Base-by-base conservation (phyloP, 148 eudicot species). In the Polygonum aviculare region DNA sequence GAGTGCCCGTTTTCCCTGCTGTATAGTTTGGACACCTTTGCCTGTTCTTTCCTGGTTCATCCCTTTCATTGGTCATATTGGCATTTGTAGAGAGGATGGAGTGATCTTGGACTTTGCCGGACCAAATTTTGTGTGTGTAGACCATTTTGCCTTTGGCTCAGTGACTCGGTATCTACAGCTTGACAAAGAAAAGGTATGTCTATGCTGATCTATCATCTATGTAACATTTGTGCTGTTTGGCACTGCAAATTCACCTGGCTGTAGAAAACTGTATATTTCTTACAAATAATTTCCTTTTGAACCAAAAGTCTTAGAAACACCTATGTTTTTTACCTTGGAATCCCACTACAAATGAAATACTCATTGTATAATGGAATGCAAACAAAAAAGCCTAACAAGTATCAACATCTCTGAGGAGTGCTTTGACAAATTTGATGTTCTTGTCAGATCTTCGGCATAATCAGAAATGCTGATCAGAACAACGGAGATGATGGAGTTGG, bases 81-180 rank as follows among this genome's bases (percentile, higher is more conserved):
- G 98, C 75, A 90, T 95, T 63, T 89, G 97, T 84, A 88, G 98
- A 85, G 96, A 95, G 82, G 96, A 95, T 82, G 98, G 98, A 22
- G 92, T 90, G 16, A 92, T 95, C 63, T 78, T 92, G 80, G 98
- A 95, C 81, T 95, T 95, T 85, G 97, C 97, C 6, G 98, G 98
- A 76, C 97, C 98, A 16, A 95, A 95, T 81, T 92, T 84, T 81
- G 97, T 95, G 0, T 86, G 89, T 75, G 98, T 95, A 41, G 98
- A 95, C 80, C 87, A 87, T 79, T 95, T 95, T 77, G 83, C 98
- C 51, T 95, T 92, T 72, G 98, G 97, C 40, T 83, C 90, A 54
- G 94, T 83, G 45, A 81, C 97, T 31, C 88, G 97, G 73, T 95
- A 89, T 78, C 35, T 95, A 62, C 92, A 84, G 72, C 81, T 95